A percentile compares a stretch with the other conserved stretches of the same genome.
Evolutionary conservation across 2,329 filamentous ascomycete species (phyloP).

Genomic region (Penicillium sp.): DNA sequence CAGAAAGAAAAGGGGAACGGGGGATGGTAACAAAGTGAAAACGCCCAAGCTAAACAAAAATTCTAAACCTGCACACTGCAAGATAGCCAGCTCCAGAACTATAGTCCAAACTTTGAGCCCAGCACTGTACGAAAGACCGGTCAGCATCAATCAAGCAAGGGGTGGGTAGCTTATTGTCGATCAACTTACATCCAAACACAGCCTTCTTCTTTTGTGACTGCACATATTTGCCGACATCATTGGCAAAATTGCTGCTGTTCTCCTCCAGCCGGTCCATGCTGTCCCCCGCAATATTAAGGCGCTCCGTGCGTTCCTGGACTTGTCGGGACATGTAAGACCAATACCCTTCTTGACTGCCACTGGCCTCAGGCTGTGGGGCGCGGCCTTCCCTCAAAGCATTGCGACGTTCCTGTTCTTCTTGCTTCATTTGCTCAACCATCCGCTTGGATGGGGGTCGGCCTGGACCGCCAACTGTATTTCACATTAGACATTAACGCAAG

Average conservation of each 20-base stretch:
- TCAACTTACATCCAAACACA: conserved; percentile 63
- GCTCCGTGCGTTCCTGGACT: conserved; percentile 87
- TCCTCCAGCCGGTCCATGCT: conserved; percentile 80
- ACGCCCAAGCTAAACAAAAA: too few species aligned
- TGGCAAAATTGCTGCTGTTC: conserved; percentile 78
- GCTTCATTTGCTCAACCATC: conserved; percentile 77
- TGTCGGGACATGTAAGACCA: conserved; percentile 82
- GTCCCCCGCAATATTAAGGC: conserved; percentile 78
- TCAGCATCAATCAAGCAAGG: conserved; percentile 25
- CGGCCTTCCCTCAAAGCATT: conserved; percentile 39
- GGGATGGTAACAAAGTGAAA: too few species aligned
- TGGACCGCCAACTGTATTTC: conserved; percentile 68
- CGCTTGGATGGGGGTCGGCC: conserved; percentile 85
- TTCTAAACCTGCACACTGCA: too few species aligned
- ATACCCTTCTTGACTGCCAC: conserved; percentile 63
- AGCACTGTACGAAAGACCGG: conserved; percentile 31
- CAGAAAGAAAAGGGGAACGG: too few species aligned
- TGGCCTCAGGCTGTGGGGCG: conserved; percentile 27
- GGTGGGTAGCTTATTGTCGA: conserved; percentile 3
- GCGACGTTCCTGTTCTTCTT: conserved; percentile 65
- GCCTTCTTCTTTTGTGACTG: conserved; percentile 84
- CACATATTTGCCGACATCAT: conserved; percentile 86
- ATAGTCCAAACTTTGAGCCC: conserved; percentile 47
- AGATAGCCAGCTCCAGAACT: conserved; percentile 1
- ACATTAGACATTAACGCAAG: conserved; percentile 3